These are phyloP conservation scores for Globisporangium alternatum DNA, from an alignment of 352 stramenopile species.

Conservation along the genomic window DNA sequence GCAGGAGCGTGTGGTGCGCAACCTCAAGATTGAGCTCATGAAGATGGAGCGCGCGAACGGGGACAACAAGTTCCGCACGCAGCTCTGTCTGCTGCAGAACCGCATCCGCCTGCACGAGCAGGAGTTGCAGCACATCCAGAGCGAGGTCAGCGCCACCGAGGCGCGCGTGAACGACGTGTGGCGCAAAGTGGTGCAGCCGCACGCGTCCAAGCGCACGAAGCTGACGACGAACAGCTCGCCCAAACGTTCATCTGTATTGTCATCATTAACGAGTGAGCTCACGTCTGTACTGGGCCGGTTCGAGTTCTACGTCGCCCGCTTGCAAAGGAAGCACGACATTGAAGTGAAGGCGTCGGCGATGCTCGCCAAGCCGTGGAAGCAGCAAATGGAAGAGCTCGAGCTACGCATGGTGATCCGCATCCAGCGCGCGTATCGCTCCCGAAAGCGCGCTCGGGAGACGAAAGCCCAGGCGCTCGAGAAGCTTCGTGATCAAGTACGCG, in stretches of 20 bases:
- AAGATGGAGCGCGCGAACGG: conserved; percentile 52
- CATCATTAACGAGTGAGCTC: conserved; percentile 27
- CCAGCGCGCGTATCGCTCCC: conserved; percentile 62
- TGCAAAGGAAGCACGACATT: conserved; percentile 56
- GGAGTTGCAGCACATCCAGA: conserved; percentile 54
- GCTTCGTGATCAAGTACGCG: conserved; percentile 44
- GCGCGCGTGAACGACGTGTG: conserved; percentile 57
- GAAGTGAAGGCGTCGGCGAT: conserved; percentile 52
- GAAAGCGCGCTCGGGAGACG: conserved; percentile 30
- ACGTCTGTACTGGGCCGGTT: conserved; percentile 63
- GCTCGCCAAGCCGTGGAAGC: conserved; percentile 57
- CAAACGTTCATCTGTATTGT: not conserved
- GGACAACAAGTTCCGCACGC: conserved; percentile 49
- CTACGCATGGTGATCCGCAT: conserved; percentile 70
- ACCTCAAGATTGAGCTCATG: conserved; percentile 62
- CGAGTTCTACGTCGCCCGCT: conserved; percentile 41
- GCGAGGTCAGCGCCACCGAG: conserved; percentile 49
- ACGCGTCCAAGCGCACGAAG: not conserved
- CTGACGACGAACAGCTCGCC: not conserved
- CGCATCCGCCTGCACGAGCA: conserved; percentile 56
- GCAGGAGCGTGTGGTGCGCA: conserved; percentile 46
- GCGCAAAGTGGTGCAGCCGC: conserved; percentile 39
- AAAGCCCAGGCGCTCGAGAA: conserved; percentile 49
- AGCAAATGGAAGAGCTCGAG: conserved; percentile 68
- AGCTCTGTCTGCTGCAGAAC: conserved; percentile 57